These are phyloP conservation scores for Neofusicoccum cordaticola DNA, from an alignment of 2,329 filamentous ascomycete genomes.

Conservation along the genomic window DNA sequence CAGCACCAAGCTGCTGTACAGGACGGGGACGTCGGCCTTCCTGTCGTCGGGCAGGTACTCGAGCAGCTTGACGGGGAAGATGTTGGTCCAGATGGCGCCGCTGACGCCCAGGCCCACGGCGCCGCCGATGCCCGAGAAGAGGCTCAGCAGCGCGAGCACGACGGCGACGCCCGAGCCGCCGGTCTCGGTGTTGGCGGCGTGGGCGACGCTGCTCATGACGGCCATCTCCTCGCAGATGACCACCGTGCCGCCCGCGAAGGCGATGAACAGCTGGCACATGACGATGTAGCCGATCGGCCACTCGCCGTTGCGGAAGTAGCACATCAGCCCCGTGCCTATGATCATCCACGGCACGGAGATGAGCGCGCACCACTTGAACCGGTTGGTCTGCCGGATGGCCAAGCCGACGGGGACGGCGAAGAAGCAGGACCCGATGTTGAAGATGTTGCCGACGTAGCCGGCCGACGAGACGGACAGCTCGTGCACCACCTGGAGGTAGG, in stretches of 20 bases:
- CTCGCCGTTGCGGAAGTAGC: conserved; percentile 29
- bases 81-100: conserved; percentile 60
- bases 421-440: conserved; percentile 28
- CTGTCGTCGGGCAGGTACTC: conserved; percentile 32
- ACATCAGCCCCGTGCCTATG: conserved; percentile 32
- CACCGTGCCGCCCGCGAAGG: conserved; percentile 31
- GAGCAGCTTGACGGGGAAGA: conserved; percentile 51
- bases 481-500: conserved; percentile 33
- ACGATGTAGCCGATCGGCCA: conserved; percentile 30
- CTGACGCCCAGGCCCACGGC: conserved; percentile 48
- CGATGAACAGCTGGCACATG: conserved; percentile 33
- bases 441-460: conserved; percentile 29
- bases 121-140: conserved; percentile 55
- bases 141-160: conserved; percentile 60
- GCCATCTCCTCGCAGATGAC: conserved; percentile 21
- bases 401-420: conserved; percentile 26
- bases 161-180: conserved; percentile 52
- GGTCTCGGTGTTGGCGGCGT: conserved; percentile 38
- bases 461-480: conserved; percentile 22
- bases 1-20: conserved; percentile 52
- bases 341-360: conserved; percentile 25
- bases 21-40: conserved; percentile 18
- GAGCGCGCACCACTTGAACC: conserved; percentile 21
- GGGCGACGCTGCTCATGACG: conserved; percentile 26
- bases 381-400: conserved; percentile 18